Evolutionary conservation across 306 rosid genomes (phyloP), one percentile per base, ranked within the genome.

Genomic region (Lagenaria siceraria): DNA sequence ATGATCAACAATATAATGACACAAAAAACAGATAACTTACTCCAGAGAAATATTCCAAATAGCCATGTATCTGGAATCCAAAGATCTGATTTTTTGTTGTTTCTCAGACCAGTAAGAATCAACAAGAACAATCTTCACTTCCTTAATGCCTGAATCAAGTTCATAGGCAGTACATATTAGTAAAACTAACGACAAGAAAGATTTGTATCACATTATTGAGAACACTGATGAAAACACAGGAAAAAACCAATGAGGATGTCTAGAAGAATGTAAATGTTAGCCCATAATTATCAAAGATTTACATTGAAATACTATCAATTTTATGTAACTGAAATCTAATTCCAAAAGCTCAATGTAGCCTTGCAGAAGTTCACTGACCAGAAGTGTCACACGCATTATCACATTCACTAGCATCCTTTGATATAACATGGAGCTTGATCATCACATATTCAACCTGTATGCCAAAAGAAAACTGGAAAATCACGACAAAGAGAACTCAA

Each of bases 41-140:
- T 80, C 63, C 29, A 15, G 80, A 43, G 74, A 78, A 70, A 72
- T 40, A 29, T 84, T 78, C 95, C 92, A 94, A 69, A 83, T 36
- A 86, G 89, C 86, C 80, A 19, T 21, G 87, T 94, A 94, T 84
- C 78, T 90, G 54, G 35, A 62, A 88, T 87, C 83, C 83, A 94
- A 82, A 64, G 88, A 85, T 78, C 85, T 85, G 76, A 94, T 94
- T 60, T 74, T 80, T 82, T 81, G 78, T 46, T 87, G 92, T 81
- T 84, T 90, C 75, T 85, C 62, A 24, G 91, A 74, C 98, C 97
- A 94, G 78, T 83, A 69, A 75, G 87, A 74, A 78, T 89, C 98
- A 78, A 83, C 85, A 84, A 89, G 83, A 14, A 79, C 90, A 78
- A 94, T 81, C 87, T 87, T 85, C 85, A 94, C 78, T 78, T 94